Conservation (phyloP, 345 rosid genomes). For the Sapria himalayana region DNA sequence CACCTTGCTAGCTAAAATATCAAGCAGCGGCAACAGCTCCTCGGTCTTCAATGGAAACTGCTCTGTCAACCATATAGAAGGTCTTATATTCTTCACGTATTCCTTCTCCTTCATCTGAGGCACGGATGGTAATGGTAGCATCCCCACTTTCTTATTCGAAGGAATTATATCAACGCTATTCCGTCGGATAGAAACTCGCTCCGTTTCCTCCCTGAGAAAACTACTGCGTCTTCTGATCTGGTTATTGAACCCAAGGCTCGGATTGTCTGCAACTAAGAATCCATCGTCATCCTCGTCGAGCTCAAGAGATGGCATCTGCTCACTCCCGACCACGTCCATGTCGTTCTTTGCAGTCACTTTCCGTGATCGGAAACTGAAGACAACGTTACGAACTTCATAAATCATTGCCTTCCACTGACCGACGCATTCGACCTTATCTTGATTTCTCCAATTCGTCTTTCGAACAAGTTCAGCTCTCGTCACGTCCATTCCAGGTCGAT, state of each 20-base stretch:
- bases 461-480: slow-evolving; percentile 59
- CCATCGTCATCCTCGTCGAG: slow-evolving; percentile 78
- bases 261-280: slow-evolving; percentile 72
- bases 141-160: slow-evolving; percentile 21
- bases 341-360: slow-evolving; percentile 27
- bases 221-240: slow-evolving; percentile 62
- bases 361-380: slow-evolving; percentile 52
- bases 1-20: slow-evolving; percentile 78
- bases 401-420: slow-evolving; percentile 75
- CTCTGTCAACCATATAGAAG: slow-evolving; percentile 89
- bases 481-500: slow-evolving; percentile 95
- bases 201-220: slow-evolving; percentile 70
- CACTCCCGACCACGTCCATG: slow-evolving; percentile 38
- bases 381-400: slow-evolving; percentile 58
- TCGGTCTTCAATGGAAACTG: slow-evolving; percentile 85
- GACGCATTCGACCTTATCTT: slow-evolving; percentile 47
- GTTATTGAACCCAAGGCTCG: slow-evolving; percentile 20
- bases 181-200: slow-evolving; percentile 45
- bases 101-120: slow-evolving; percentile 80
- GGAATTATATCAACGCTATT: slow-evolving; percentile 51
- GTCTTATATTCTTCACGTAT: slow-evolving; percentile 48
- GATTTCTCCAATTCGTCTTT: slow-evolving; percentile 65
- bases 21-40: slow-evolving; percentile 76
- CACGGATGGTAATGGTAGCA: slow-evolving; percentile 9
- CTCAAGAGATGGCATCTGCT: slow-evolving; percentile 39